Conservation (phyloP, 2,329 filamentous ascomycete species). For the Fusarium citri region DNA sequence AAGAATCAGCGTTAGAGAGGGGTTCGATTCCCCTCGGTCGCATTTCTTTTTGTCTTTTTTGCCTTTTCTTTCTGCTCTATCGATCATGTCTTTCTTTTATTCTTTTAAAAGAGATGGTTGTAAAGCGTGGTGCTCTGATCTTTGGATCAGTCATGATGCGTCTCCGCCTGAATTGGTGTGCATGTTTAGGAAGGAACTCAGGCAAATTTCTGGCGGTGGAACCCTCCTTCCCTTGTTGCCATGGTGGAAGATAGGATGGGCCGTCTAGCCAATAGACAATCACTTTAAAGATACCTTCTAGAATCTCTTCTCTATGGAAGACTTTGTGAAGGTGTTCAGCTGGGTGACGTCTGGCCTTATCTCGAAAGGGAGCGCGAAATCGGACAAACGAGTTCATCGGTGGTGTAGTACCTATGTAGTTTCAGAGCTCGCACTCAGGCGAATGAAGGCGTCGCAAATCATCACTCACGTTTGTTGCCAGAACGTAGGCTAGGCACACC, state of each 20-base stretch:
- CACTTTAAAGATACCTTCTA: too few species aligned
- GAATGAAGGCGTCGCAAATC: background rate
- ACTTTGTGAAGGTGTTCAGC: too few species aligned
- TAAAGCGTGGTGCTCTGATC: background rate
- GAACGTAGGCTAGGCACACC: background rate
- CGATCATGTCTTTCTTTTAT: background rate
- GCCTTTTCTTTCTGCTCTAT: background rate
- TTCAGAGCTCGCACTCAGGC: too few species aligned
- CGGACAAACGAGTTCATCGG: too few species aligned
- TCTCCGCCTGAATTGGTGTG: background rate
- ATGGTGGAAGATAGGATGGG: too few species aligned
- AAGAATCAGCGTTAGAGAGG: slow-evolving; percentile 37
- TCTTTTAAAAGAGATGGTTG: background rate
- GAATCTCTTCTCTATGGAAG: too few species aligned
- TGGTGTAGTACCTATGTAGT: too few species aligned
- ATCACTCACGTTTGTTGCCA: background rate
- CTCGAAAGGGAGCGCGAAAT: too few species aligned
- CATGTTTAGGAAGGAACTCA: background rate
- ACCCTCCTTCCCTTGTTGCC: too few species aligned
- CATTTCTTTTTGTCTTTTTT: slow-evolving; percentile 12
- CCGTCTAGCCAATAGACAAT: too few species aligned
- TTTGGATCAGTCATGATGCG: background rate
- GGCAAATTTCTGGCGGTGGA: too few species aligned
- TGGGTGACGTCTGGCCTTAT: too few species aligned
- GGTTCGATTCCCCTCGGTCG: slow-evolving; percentile 36